Evolutionary conservation across 768 basidiomycete species (phyloP), one percentile per base, ranked within the genome.

Genomic region (Lactarius vividus): DNA sequence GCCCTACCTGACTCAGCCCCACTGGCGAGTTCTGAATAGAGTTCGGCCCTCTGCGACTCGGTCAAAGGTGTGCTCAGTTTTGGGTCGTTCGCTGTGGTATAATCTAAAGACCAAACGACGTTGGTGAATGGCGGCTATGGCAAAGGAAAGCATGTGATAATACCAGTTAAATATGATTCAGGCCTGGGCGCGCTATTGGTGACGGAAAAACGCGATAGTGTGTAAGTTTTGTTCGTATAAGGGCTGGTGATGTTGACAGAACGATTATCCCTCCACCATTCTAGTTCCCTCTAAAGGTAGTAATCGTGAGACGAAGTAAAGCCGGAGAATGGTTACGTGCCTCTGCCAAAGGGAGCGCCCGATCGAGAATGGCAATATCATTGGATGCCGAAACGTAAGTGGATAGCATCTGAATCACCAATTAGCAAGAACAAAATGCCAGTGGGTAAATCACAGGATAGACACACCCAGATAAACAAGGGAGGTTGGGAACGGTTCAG

Each of bases 401-500:
- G n/a, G 84, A 81, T 31, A 98, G 79, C 94, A 98, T 97, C 89
- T 94, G 70, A 53, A 26, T 29, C 18, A 15, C 4, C 4, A 20
- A n/a, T 62, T 5, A 67, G 35, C 6, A 10, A 37, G 18, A 1
- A n/a, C 1, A 4, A 23, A 3, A 18, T 28, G 7, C 46, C 23
- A 4, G 46, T 4, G 13, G 1, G 23, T 18, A 11, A 52, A 54
- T 20, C 13, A 6, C 9, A 55, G 57, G 49, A 6, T 1, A 54
- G 18, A 72, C 82, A 62, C 64, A 89, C 91, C 71, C 88, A 88
- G 62, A 91, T 85, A 78, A 96, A 96, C 35, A 96, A 73, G 4
- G 95, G 95, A 16, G 94, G 94, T 72, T 96, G 94, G n/a, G 93
- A 96, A 64, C 96, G 85, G 72, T 96, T 83, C 68, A 96, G 75